phyloP scores from a whole-genome alignment of 768 basidiomycete species.

The Amanita phalloides region DNA sequence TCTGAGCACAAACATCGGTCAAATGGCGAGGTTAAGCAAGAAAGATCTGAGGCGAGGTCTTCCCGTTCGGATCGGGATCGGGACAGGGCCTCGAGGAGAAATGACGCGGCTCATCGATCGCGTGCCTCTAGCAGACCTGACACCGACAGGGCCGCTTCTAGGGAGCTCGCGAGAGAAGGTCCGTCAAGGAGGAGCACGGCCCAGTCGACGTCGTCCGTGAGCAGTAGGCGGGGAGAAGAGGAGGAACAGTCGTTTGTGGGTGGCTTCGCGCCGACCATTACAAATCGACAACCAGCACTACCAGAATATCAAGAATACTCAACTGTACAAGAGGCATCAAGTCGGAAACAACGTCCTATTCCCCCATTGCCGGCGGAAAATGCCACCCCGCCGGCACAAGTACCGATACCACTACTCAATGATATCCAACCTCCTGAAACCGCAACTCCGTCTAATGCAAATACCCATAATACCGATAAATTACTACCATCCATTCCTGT shows the following conservation, averaged over 20 bases:
- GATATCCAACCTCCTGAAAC: background rate
- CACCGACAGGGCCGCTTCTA: background rate
- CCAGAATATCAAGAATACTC: slow-evolving; percentile 9
- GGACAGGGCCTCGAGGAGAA: slow-evolving; percentile 11
- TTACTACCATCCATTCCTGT: slow-evolving; percentile 15
- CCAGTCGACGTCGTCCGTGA: slow-evolving; percentile 19
- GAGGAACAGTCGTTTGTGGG: slow-evolving; percentile 37
- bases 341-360: slow-evolving; percentile 10
- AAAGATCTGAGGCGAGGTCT: slow-evolving; percentile 47
- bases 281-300: slow-evolving; percentile 16
- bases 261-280: slow-evolving; percentile 31
- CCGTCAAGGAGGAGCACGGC: slow-evolving; percentile 28
- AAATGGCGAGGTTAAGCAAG: slow-evolving; percentile 30
- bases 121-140: slow-evolving; percentile 27
- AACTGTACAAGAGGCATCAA: slow-evolving; percentile 11
- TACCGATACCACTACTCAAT: slow-evolving; percentile 5
- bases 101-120: slow-evolving; percentile 28
- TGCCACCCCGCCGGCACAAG: slow-evolving; percentile 12
- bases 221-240: slow-evolving; percentile 24
- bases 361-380: slow-evolving; percentile 9
- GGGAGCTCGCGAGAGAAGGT: slow-evolving; percentile 25
- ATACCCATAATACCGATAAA: background rate
- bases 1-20: slow-evolving; percentile 51
- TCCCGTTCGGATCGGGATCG: slow-evolving; percentile 29
- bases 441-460: background rate